Base-by-base conservation (phyloP, 2,329 filamentous ascomycete genomes). In the Exophiala lecanii-corni region DNA sequence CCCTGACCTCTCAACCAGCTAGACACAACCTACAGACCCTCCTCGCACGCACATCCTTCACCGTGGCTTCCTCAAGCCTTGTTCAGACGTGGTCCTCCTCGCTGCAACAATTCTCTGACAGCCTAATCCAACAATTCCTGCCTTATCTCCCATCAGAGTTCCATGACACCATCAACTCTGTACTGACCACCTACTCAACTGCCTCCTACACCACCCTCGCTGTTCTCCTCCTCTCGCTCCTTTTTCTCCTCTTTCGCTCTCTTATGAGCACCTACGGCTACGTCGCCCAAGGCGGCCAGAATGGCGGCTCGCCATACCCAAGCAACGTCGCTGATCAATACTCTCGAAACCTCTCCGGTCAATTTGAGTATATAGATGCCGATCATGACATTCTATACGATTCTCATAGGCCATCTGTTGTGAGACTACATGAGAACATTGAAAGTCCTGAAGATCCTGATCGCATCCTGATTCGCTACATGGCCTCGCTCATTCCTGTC, bases 401-500 rank as follows among this genome's bases (percentile, higher is more conserved):
- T 26, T 10, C 47, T 12, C 43, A 48, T 34, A 47, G 50, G 12
- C 43, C 45, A 7, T 50, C 51, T 2, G 21, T 39, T 12, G 18
- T 43, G 17, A 43, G 36, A 28, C 5, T 19, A 18, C 37, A 45
- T 38, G 23, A 34, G 31, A 20, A 41, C 20, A 61, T 39, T 9
- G 52, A 55, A 31, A 58, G 62, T 21, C 63, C 66, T 4, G 50
- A 56, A 18, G 61, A 59, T 18, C 70, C 70, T 1, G 70, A 73
- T 55, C 60, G 66, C 25, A 59, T 73, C 33, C 55, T 65, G 20
- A 59, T 72, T 28, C 64, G 62, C 41, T 66, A 71, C 51, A 66
- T 63, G 39, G 61, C 61, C 38, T 60, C 59, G 25, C 62, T 61
- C 19, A 68, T 70, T 50, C 61, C 64, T 9, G 56, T 72, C 23